Conservation (phyloP, 2,329 filamentous ascomycete genomes). For the Phyllosticta capitalensis region DNA sequence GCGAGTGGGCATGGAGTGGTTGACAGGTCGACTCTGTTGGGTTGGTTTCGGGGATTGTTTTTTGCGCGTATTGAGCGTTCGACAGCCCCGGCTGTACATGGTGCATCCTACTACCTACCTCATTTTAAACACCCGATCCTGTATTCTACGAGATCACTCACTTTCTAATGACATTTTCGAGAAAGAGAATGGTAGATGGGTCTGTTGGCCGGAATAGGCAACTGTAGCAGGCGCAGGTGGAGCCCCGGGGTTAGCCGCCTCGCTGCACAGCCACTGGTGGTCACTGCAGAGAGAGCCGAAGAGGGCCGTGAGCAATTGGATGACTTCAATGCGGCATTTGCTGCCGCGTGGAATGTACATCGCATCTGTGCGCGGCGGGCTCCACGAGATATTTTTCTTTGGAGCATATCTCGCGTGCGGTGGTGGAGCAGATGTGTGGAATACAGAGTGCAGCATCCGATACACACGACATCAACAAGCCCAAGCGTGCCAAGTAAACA, state of each 20-base stretch:
- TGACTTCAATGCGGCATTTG: neutral
- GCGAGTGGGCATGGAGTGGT: neutral
- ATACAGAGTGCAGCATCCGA: neutral
- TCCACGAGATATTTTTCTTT: neutral
- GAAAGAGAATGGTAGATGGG: neutral
- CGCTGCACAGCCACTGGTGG: neutral
- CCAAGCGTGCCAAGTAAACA: neutral
- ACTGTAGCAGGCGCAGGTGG: neutral
- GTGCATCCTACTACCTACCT: neutral
- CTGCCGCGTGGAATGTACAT: neutral
- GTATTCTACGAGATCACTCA: conserved; percentile 10
- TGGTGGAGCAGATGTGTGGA: neutral
- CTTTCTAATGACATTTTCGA: neutral
- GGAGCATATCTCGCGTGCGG: neutral
- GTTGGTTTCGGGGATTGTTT: conserved; percentile 5
- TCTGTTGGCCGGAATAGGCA: neutral
- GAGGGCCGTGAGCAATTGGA: neutral
- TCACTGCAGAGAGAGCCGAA: neutral
- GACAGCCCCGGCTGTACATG: conserved; percentile 8
- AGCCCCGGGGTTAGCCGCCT: neutral
- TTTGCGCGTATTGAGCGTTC: neutral
- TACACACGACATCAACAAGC: neutral
- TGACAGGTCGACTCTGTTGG: neutral
- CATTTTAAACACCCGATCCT: neutral
- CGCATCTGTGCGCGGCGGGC: neutral